These are phyloP conservation scores for Phycomyces blakesleeanus DNA, from an alignment of 192 early-diverging fungal species.

Conservation along the genomic window DNA sequence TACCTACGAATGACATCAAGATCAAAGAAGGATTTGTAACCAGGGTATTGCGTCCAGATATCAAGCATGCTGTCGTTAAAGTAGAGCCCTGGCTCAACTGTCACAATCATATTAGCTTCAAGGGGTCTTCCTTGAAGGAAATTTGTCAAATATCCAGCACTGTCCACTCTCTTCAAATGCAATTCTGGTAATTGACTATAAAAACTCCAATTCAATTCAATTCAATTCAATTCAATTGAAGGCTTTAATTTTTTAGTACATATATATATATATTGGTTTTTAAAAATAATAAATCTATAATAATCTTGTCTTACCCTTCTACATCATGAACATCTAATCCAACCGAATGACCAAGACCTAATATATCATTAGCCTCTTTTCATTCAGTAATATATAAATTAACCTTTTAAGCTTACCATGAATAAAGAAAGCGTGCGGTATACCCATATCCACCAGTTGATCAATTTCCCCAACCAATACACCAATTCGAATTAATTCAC, in stretches of 20 bases:
- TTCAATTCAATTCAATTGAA: no score
- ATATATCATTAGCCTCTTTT: no score
- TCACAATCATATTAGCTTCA: constrained; percentile 78
- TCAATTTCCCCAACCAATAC: constrained; percentile 66
- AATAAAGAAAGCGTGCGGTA: constrained; percentile 81
- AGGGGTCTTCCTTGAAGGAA: constrained; percentile 73
- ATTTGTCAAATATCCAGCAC: constrained; percentile 35
- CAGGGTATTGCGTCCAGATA: constrained; percentile 54
- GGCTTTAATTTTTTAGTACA: no score
- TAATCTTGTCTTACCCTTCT: constrained; percentile 60
- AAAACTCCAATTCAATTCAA: no score
- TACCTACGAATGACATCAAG: constrained; percentile 61
- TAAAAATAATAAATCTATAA: no score
- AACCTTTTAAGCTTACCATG: no score
- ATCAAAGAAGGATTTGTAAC: constrained; percentile 61
- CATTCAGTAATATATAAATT: no score
- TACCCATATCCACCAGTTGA: constrained; percentile 57
- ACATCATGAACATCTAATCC: constrained; percentile 94
- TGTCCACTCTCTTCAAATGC: not conserved
- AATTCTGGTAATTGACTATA: not conserved
- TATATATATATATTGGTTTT: no score
- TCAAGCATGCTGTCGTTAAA: constrained; percentile 83
- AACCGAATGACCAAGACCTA: constrained; percentile 79
- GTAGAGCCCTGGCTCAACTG: constrained; percentile 90
- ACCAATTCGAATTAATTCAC: constrained; percentile 69